phyloP scores from a whole-genome alignment of 106 monocot species.

The Chionographis japonica region DNA sequence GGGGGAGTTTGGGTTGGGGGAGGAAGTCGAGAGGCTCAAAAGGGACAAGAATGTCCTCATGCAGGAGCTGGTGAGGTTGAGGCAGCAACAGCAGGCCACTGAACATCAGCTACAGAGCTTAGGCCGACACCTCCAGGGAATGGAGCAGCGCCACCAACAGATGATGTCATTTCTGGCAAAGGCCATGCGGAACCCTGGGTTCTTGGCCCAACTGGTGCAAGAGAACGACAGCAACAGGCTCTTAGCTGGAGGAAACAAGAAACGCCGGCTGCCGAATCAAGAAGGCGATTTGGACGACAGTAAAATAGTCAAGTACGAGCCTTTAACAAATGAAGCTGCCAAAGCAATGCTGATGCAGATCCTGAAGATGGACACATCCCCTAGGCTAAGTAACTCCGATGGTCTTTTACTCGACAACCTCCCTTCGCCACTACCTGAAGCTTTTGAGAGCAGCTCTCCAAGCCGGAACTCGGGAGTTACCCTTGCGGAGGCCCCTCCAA shows the following conservation, averaged over 20 bases:
- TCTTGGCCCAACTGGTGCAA: conserved; percentile 30
- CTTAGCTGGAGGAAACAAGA: conserved; percentile 26
- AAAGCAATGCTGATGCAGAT: conserved; percentile 20
- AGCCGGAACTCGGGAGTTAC: conserved; percentile 15
- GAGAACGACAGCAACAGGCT: conserved; percentile 19
- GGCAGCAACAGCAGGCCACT: conserved; percentile 52
- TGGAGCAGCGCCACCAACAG: conserved; percentile 50
- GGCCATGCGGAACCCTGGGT: conserved; percentile 36
- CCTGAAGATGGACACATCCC: conserved; percentile 16
- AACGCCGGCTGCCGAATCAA: conserved; percentile 47
- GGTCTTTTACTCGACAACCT: conserved; percentile 6
- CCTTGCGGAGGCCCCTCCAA: conserved; percentile 21
- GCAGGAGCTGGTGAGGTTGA: conserved; percentile 50
- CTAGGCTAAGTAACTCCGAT: conserved; percentile 5
- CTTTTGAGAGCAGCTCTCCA: not conserved
- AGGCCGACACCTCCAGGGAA: conserved; percentile 40
- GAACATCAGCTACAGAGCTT: conserved; percentile 43
- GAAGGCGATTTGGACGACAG: conserved; percentile 19
- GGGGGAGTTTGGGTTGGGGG: conserved; percentile 49
- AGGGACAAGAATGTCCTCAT: conserved; percentile 56
- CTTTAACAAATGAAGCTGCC: conserved; percentile 14
- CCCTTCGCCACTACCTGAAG: not conserved
- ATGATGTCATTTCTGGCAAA: conserved; percentile 48
- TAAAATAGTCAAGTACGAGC: conserved; percentile 28
- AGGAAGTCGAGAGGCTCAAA: conserved; percentile 48